phyloP scores from a whole-genome alignment of 2,329 filamentous ascomycete species.

The Cercospora canescens region DNA sequence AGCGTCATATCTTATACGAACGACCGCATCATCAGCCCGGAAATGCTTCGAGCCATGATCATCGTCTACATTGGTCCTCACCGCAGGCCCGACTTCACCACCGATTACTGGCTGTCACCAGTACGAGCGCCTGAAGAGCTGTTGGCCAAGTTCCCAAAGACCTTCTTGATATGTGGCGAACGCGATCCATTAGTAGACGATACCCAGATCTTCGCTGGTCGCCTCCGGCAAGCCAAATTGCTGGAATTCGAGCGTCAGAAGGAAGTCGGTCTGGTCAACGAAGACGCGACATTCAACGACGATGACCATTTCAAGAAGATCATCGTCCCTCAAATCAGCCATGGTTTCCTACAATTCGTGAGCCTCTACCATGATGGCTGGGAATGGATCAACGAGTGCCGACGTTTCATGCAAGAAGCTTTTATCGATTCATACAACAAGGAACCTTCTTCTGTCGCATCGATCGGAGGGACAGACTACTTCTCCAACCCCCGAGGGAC shows the following conservation, averaged over 20 bases:
- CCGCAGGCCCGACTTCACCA: constrained; percentile 87
- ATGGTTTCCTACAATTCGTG: constrained; percentile 93
- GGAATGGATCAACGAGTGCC: constrained; percentile 79
- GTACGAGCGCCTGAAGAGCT: constrained; percentile 84
- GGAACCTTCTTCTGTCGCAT: constrained; percentile 23
- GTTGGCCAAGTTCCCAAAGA: constrained; percentile 86
- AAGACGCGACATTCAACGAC: constrained; percentile 60
- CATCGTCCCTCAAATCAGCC: constrained; percentile 83
- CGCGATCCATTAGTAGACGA: constrained; percentile 94
- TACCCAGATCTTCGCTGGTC: constrained; percentile 91
- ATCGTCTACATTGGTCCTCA: constrained; percentile 95
- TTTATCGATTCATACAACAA: constrained; percentile 57
- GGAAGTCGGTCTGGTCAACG: constrained; percentile 55
- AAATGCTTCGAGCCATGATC: constrained; percentile 99
- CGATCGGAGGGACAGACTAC: constrained; percentile 26
- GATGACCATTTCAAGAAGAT: constrained; percentile 69
- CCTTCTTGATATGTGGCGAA: constrained; percentile 91
- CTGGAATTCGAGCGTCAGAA: constrained; percentile 57
- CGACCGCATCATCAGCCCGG: constrained; percentile 88
- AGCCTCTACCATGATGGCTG: constrained; percentile 85
- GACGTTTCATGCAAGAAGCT: constrained; percentile 77
- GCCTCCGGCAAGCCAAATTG: constrained; percentile 76
- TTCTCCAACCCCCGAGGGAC: constrained; percentile 22
- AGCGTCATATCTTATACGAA: constrained; percentile 99
- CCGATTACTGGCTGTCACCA: constrained; percentile 87